A percentile compares a stretch with the other conserved stretches of the same genome.
Conservation (phyloP, 192 early-diverging fungal genomes). For the Mortierella alpina region DNA sequence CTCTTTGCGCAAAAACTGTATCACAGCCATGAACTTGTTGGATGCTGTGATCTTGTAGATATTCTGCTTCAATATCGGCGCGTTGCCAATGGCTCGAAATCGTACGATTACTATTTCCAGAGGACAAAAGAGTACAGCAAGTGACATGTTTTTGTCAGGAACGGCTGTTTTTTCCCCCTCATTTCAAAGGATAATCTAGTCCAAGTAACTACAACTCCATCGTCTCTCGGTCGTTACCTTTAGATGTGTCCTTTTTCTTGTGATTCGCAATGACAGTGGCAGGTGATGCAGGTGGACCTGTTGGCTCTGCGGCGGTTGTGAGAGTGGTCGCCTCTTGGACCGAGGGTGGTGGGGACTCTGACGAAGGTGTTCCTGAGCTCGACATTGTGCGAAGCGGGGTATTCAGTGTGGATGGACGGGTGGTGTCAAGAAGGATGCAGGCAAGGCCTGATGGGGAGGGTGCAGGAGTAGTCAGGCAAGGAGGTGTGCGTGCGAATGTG, state of each 20-base stretch:
- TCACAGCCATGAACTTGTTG: slow-evolving; percentile 87
- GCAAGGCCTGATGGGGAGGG: background rate
- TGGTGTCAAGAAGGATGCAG: background rate
- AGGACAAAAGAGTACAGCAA: background rate
- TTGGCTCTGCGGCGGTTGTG: slow-evolving; percentile 14
- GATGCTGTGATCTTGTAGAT: slow-evolving; percentile 87
- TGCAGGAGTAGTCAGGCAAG: background rate
- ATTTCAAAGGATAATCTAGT: background rate
- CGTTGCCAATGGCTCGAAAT: slow-evolving; percentile 87
- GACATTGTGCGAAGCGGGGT: slow-evolving; percentile 19
- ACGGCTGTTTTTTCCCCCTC: background rate
- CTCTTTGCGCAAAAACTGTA: slow-evolving; percentile 85
- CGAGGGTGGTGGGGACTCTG: slow-evolving; percentile 41
- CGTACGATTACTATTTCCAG: slow-evolving; percentile 84
- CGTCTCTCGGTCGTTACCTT: slow-evolving; percentile 44
- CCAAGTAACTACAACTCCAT: background rate
- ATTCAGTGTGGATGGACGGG: background rate
- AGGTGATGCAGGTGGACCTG: slow-evolving; percentile 35
- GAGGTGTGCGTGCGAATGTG: background rate
- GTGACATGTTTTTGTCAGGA: too few relatives aligned
- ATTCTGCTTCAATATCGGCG: slow-evolving; percentile 89
- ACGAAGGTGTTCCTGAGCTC: slow-evolving; percentile 35
- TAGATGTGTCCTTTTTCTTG: slow-evolving; percentile 59
- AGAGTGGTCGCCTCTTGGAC: slow-evolving; percentile 8
- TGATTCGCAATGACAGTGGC: slow-evolving; percentile 40